phyloP scores from a whole-genome alignment of 371 early-diverging fungal genomes.

The Actinomortierella wolfii region DNA sequence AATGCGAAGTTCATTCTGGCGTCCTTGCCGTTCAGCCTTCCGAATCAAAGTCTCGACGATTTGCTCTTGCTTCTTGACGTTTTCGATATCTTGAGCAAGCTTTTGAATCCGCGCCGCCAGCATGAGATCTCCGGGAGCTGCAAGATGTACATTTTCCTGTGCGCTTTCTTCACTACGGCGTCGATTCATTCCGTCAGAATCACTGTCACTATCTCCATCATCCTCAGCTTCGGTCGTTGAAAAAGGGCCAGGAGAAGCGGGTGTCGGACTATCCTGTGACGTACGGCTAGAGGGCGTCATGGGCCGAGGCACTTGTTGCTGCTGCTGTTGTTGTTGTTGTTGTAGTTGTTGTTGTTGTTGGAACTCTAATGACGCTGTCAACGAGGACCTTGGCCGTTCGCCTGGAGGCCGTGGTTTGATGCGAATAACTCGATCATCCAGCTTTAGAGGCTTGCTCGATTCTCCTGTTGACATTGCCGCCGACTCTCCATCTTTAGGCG shows the following conservation, averaged over 20 bases:
- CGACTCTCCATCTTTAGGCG: no score
- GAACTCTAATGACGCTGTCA: no score
- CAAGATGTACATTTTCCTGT: conserved; percentile 56
- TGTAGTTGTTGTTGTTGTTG: no score
- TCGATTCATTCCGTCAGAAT: conserved; percentile 7
- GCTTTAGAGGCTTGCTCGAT: not conserved
- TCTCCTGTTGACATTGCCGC: no score
- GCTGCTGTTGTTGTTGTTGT: no score
- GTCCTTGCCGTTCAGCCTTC: conserved; percentile 58
- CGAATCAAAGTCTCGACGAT: conserved; percentile 68
- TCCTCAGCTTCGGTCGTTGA: not conserved
- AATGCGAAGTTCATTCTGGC: conserved; percentile 63
- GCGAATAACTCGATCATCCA: no score
- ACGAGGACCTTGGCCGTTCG: no score
- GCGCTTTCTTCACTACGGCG: conserved; percentile 5
- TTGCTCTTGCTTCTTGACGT: conserved; percentile 66
- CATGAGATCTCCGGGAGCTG: conserved; percentile 74
- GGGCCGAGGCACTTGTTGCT: no score
- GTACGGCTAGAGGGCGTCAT: no score
- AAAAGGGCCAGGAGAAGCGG: no score
- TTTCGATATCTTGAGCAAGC: conserved; percentile 59
- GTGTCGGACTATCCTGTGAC: no score
- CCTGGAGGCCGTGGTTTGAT: no score
- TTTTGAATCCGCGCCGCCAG: conserved; percentile 57
- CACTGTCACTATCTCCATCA: conserved; percentile 10